phyloP scores from a whole-genome alignment of 768 basidiomycete genomes.

The Calocybe cyanea region DNA sequence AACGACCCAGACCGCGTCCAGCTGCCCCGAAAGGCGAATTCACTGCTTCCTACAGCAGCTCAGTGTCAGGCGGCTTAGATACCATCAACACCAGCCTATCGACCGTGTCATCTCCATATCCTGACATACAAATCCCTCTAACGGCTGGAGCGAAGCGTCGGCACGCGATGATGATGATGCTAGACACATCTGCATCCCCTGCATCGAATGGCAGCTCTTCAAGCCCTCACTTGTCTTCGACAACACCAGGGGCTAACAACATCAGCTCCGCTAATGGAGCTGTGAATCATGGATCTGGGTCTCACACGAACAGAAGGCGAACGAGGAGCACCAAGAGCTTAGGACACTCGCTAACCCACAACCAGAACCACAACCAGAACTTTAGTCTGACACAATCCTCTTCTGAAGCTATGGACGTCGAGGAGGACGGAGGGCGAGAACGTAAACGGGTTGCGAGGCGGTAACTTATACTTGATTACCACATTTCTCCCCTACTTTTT shows the following conservation, averaged over 20 bases:
- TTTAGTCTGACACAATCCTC: conserved; percentile 30
- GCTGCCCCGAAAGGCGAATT: conserved; percentile 17
- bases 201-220: conserved; percentile 35
- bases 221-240: conserved; percentile 19
- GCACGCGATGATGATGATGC: conserved; percentile 77
- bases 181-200: conserved; percentile 47
- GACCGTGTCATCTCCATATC: conserved; percentile 24
- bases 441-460: conserved; percentile 71
- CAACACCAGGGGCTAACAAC: conserved; percentile 9
- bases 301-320: conserved; percentile 39
- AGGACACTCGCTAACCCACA: conserved; percentile 13
- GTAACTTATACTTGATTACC: conserved; percentile 22
- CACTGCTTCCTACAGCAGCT: conserved; percentile 11
- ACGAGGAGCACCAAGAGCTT: conserved; percentile 47
- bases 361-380: conserved; percentile 35
- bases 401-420: conserved; percentile 65
- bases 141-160: conserved; percentile 67
- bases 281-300: conserved; percentile 14
- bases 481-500: too few relatives aligned
- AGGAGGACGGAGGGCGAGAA: conserved; percentile 69
- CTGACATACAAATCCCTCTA: conserved; percentile 36
- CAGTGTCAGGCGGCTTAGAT: conserved; percentile 18
- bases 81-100: conserved; percentile 20
- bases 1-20: conserved; percentile 21
- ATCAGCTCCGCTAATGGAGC: conserved; percentile 21